phyloP scores from a whole-genome alignment of 73 alveolate genomes.

The Blepharisma japonicum region DNA sequence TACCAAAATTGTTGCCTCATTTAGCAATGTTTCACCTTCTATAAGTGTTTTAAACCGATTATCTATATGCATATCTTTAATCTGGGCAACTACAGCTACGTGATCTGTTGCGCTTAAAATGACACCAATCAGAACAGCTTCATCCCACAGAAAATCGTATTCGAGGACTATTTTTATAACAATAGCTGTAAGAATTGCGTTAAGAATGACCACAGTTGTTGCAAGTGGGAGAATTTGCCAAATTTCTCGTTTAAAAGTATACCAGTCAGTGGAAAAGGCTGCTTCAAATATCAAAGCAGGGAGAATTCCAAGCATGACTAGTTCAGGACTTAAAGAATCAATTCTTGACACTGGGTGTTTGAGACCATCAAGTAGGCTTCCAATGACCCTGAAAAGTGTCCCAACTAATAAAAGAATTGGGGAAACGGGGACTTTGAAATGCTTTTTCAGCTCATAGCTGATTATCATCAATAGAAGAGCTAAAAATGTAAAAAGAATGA shows the following conservation, averaged over 20 bases:
- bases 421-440: slow-evolving; percentile 6
- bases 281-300: slow-evolving; percentile 29
- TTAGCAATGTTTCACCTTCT: slow-evolving; percentile 68
- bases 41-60: slow-evolving; percentile 57
- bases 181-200: slow-evolving; percentile 3
- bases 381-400: slow-evolving; percentile 7
- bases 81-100: slow-evolving; percentile 69
- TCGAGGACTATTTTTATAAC: slow-evolving; percentile 4
- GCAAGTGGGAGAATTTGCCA: slow-evolving; percentile 27
- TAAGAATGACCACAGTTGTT: slow-evolving; percentile 20
- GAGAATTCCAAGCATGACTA: background rate
- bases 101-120: slow-evolving; percentile 69
- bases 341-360: background rate
- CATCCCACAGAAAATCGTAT: slow-evolving; percentile 42
- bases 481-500: background rate
- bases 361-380: background rate
- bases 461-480: slow-evolving; percentile 1
- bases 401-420: slow-evolving; percentile 19
- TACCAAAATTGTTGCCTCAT: slow-evolving; percentile 70
- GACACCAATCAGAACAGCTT: slow-evolving; percentile 69
- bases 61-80: slow-evolving; percentile 63
- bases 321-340: background rate
- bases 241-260: slow-evolving; percentile 24
- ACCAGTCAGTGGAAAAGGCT: slow-evolving; percentile 27
- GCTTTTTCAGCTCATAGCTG: slow-evolving; percentile 16